Evolutionary conservation across 495 filamentous ascomycete genomes (phyloP).

Genomic region (Podospora australis): DNA sequence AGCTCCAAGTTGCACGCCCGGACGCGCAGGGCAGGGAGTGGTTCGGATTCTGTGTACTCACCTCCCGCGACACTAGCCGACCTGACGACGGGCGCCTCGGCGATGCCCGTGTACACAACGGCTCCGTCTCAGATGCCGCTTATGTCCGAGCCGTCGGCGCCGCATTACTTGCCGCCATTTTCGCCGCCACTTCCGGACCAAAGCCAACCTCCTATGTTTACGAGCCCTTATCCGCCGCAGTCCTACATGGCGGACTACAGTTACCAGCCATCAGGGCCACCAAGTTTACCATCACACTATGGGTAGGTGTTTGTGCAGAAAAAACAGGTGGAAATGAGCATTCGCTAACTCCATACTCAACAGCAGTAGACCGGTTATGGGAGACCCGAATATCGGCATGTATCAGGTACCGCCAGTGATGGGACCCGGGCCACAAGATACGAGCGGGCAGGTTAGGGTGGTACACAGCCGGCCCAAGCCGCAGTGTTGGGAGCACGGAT

Average conservation of each 20-base stretch:
- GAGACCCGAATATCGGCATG: constrained; percentile 36
- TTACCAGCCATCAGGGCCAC: constrained; percentile 32
- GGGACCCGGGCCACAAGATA: constrained; percentile 22
- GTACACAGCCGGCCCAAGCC: constrained; percentile 75
- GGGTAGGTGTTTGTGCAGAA: constrained; percentile 25
- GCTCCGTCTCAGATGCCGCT: constrained; percentile 40
- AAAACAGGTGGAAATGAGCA: background rate
- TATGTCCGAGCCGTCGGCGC: constrained; percentile 36
- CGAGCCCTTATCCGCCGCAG: constrained; percentile 21
- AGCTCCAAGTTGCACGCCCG: constrained; percentile 35
- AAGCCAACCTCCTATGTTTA: constrained; percentile 31
- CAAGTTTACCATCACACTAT: constrained; percentile 39
- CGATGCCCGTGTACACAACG: constrained; percentile 41
- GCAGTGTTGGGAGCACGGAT: constrained; percentile 93
- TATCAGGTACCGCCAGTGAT: constrained; percentile 34
- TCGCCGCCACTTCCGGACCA: constrained; percentile 39
- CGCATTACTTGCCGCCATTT: constrained; percentile 39
- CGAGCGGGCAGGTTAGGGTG: constrained; percentile 54
- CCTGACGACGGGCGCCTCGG: constrained; percentile 28
- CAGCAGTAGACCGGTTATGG: constrained; percentile 29
- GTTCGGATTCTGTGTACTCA: constrained; percentile 35
- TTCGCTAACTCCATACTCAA: background rate
- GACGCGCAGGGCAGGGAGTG: constrained; percentile 35
- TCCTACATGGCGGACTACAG: constrained; percentile 33
- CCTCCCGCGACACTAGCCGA: constrained; percentile 36